Percentiles rank a stretch among this genome's conserved stretches.
phyloP scores from a whole-genome alignment of 2,329 filamentous ascomycete genomes.

The Harringtonia lauricola region DNA sequence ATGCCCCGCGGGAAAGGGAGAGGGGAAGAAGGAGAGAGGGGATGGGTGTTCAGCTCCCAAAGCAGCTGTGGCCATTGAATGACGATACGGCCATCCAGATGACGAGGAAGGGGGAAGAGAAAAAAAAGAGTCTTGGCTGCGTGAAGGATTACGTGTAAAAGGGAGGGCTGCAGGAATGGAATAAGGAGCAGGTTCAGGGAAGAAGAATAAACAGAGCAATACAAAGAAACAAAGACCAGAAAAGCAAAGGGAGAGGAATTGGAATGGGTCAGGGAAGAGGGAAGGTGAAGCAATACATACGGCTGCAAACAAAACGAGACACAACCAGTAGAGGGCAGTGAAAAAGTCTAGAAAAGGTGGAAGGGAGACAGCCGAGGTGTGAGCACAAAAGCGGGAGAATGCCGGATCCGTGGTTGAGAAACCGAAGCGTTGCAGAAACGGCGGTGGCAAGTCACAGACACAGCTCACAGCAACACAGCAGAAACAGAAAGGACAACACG shows the following conservation, averaged over 20 bases:
- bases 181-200: too few species aligned
- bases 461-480: too few species aligned
- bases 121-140: not conserved
- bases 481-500: too few species aligned
- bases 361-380: not conserved
- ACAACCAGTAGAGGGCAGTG: not conserved
- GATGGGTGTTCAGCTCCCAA: not conserved
- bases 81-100: not conserved
- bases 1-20: not conserved
- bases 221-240: too few species aligned
- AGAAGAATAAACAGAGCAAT: too few species aligned
- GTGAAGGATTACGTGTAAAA: not conserved
- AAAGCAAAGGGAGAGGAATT: too few species aligned
- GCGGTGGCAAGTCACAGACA: not conserved
- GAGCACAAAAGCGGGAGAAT: not conserved
- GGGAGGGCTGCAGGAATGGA: not conserved
- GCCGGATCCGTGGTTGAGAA: constrained; percentile 1
- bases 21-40: not conserved
- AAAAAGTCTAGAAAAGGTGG: not conserved
- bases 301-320: not conserved
- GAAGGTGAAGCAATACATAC: too few species aligned
- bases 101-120: not conserved
- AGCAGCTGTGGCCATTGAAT: not conserved
- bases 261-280: too few species aligned
- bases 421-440: constrained; percentile 4